Base-by-base conservation (phyloP, 192 early-diverging fungal species). In the Rhizoclosmatium globosum region DNA sequence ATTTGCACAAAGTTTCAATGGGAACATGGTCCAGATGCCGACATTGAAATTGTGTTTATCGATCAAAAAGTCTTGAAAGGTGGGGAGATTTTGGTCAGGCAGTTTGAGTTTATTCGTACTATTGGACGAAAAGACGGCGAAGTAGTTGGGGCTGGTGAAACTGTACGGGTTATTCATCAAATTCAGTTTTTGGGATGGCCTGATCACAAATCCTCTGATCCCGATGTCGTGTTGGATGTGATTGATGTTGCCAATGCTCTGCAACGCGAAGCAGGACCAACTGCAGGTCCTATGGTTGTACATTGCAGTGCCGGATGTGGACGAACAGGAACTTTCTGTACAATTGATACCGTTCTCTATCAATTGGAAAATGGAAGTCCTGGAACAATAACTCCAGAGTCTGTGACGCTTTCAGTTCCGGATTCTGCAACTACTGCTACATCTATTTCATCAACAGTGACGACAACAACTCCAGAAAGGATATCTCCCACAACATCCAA, bases 141-240 rank as follows among this genome's bases (percentile, higher is more conserved):
- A 15, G 61, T 41, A n/a, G 44, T n/a, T 3, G 59, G 76, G 19
- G 15, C 39, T 17, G 73, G 62, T 3, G 59, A 71, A 13, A 83
- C 72, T 2, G 44, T 69, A 3, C 82, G 82, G 68, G 74, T 68
- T 2, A 80, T 96, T n/a, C 87, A 87, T 71, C 91, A 95, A 44
- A 71, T 96, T 56, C 92, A 95, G 60, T 97, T 93, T 78, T 59
- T 90, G 38, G 92, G 88, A 6, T 97, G 95, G 95, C 90, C 92
- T 2, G 96, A 98, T 82, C 94, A 95, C 79, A 87, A 92, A 62
- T n/a, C 38, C 23, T 39, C 78, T 11, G 60, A 73, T 64, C 64
- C 87, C 6, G 45, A 53, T 9, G 53, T 47, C 44, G 84, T 89
- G 17, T 77, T 89, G 19, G 57, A 53, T 13, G 79, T 88, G 4